Base-by-base conservation (phyloP, 306 rosid species). In the Sicyos edulis region DNA sequence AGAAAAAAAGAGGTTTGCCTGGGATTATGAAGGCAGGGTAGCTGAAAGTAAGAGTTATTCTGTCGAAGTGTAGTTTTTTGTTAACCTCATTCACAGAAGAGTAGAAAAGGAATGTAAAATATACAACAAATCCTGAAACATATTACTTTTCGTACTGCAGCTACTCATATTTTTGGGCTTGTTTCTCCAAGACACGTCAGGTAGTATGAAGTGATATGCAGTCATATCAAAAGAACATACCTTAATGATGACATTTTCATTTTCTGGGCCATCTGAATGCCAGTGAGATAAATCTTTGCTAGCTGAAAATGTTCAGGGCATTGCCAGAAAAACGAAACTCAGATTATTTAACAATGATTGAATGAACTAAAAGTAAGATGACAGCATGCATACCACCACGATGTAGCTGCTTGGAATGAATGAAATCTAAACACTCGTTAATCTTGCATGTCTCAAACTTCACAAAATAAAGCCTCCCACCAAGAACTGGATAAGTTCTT, bases 381-480 rank as follows among this genome's bases (percentile, higher is more conserved):
- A 29, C 17, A 70, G 26, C 61, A 60, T 55, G 50, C 53, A 59
- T 90, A 89, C 92, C 97, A 75, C 91, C 91, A 79, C 85, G 71
- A 80, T 89, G 99, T 78, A 93, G 97, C 87, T 86, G 96, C 90
- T 91, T 93, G 58, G 97, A 93, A 60, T 84, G 74, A 71, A 93
- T 93, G 82, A 93, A 93, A 75, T 93, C 97, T 59, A 93, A 83
- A 84, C 99, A 93, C 83, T 93, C 95, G 11, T 87, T 87, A 37
- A 93, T 87, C 89, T 93, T 91, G 86, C 78, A 78, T 0, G 99
- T 93, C 78, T 93, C 99, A 74, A 93, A 93, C 89, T 91, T 93
- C 78, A 93, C 99, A 91, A 91, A 95, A 86, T 95, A 96, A 81
- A 91, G 96, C 80, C 97, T 87, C 77, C 99, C 99, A 50, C 99